Evolutionary conservation across 768 basidiomycete species (phyloP), one percentile per base, ranked within the genome.

Genomic region (Tylopilus intermedius): DNA sequence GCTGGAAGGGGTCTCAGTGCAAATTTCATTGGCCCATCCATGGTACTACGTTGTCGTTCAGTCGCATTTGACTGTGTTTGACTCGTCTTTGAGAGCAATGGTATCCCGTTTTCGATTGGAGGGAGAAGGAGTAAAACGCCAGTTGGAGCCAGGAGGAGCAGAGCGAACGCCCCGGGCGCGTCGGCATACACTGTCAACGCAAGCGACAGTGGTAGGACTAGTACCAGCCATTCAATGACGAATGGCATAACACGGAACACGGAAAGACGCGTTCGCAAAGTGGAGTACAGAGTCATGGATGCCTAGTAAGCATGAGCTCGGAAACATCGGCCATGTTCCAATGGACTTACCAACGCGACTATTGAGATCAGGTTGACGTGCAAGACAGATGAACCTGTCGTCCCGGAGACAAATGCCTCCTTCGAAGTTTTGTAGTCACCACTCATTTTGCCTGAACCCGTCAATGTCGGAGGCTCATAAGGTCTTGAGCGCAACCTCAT

Each of bases 361-460:
- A 73, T 57, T n/a, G 83, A 86, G 26, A 94, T 72, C 45, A 77
- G 58, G 63, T 91, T 89, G 59, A 94, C 74, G 61, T 85, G 82
- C 2, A 64, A 64, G 3, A 94, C 73, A 3, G 83, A 79, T 0
- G 87, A 86, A 2, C 93, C 93, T 1, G 76, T 77, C 69, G 77
- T 80, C 37, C 82, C 80, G 7, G 89, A 83, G 37, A 92, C 86
- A 62, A 94, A 95, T 0, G 79, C 81, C 72, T 91, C 88, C 68
- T 95, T 95, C 8, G 78, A 81, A 8, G 74, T 58, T 67, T 90
- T 93, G 77, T 94, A 94, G 43, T 54, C 22, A 37, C 45, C 14
- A 49, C 54, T 49, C 67, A 62, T 67, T 26, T 53, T 45, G 13
- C 13, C n/a, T 41, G 45, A n/a, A 18, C 18, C 27, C 37, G 41